phyloP scores from a whole-genome alignment of 208 protist genomes.

The Leishmania major region DNA sequence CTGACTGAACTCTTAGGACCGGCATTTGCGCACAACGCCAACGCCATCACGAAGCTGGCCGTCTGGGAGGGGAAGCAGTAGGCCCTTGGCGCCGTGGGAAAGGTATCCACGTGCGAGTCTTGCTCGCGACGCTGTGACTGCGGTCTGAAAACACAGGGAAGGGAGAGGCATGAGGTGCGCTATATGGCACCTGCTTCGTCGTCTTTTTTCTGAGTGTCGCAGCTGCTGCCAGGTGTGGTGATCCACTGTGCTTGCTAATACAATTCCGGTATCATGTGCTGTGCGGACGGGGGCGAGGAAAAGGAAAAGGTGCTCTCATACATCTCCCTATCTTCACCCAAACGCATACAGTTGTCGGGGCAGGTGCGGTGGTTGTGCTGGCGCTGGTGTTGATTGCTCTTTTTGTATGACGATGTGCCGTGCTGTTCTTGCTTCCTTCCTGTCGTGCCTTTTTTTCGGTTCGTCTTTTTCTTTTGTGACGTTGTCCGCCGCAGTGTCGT shows the following conservation, averaged over 20 bases:
- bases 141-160: background rate
- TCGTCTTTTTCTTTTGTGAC: background rate
- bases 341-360: conserved; percentile 3
- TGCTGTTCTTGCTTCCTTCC: background rate
- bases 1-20: conserved; percentile 67
- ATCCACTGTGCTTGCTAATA: background rate
- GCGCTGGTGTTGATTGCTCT: background rate
- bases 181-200: background rate
- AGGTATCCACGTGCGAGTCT: background rate
- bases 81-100: conserved; percentile 19
- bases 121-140: background rate
- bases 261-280: background rate
- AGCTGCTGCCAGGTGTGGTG: background rate
- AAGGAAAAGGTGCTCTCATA: background rate
- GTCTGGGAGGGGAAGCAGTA: conserved; percentile 87
- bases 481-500: background rate
- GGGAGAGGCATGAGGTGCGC: background rate
- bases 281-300: background rate
- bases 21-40: conserved; percentile 69
- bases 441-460: background rate
- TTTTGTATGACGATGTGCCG: background rate
- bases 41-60: conserved; percentile 84
- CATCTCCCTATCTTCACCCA: conserved; percentile 10
- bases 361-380: background rate
- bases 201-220: background rate